Percentiles rank a stretch among this genome's conserved stretches.
These are phyloP conservation scores for Isochrysis galbana DNA, from an alignment of 78 protist species.

Conservation along the genomic window DNA sequence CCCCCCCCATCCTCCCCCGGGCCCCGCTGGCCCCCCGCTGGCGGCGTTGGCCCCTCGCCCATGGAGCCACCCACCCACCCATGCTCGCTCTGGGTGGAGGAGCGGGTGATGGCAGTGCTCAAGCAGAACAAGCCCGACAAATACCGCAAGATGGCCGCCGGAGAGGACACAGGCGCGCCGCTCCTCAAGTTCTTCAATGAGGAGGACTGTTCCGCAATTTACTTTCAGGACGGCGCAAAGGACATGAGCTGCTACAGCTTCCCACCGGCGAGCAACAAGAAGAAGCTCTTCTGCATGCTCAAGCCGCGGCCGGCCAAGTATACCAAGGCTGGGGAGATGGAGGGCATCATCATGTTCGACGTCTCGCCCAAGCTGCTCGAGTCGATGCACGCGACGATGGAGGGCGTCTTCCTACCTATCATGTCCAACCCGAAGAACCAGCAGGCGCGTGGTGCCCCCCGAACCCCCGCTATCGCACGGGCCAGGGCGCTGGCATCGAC, in stretches of 20 bases:
- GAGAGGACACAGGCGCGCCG: not conserved
- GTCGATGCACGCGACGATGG: not conserved
- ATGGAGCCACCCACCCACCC: not conserved
- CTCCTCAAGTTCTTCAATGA: not conserved
- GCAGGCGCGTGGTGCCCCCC: no score
- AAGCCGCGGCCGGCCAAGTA: not conserved
- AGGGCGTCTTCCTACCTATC: not conserved
- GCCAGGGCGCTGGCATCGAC: slow-evolving; percentile 28
- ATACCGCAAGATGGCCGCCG: not conserved
- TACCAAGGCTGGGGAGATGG: not conserved
- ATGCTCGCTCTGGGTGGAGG: not conserved
- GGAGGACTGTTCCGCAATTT: not conserved
- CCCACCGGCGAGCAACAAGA: not conserved
- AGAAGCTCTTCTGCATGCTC: not conserved
- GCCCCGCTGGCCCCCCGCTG: no score
- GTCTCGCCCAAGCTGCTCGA: not conserved
- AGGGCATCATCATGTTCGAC: not conserved
- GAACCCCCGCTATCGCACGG: not conserved
- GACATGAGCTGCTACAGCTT: not conserved
- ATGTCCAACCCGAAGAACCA: not conserved
- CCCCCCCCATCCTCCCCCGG: no score
- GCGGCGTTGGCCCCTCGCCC: not conserved
- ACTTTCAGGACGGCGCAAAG: not conserved
- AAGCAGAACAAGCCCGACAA: not conserved
- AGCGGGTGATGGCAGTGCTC: not conserved